Evolutionary conservation across 139 green algal species (phyloP).

Genomic region (Edaphochlamys debaryana): DNA sequence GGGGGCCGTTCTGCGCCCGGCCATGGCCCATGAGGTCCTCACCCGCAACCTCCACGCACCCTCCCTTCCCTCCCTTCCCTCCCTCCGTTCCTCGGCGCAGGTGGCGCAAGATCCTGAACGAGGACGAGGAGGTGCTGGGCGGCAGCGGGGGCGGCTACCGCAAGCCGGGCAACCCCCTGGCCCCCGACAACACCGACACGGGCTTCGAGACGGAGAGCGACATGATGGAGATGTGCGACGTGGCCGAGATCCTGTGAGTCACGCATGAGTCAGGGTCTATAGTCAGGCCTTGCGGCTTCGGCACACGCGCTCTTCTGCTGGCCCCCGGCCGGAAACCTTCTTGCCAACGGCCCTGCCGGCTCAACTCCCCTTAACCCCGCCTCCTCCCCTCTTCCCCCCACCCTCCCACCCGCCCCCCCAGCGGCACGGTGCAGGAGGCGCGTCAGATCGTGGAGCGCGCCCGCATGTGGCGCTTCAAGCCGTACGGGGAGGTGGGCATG

Average conservation of each 20-base stretch:
- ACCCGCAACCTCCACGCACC: too few species aligned
- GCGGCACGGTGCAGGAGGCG: conserved; percentile 82
- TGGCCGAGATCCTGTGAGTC: conserved; percentile 69
- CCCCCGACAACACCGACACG: conserved; percentile 61
- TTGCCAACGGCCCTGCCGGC: too few species aligned
- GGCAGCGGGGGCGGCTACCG: neutral
- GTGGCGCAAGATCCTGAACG: conserved; percentile 1
- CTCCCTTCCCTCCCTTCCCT: too few species aligned
- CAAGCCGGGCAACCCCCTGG: conserved; percentile 32
- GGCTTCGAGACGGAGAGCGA: conserved; percentile 73
- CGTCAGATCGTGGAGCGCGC: conserved; percentile 78
- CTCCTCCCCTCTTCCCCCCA: neutral
- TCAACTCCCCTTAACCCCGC: neutral
- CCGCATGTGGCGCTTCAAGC: conserved; percentile 92
- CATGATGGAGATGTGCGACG: conserved; percentile 74
- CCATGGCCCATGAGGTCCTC: too few species aligned
- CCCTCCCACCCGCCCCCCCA: conserved; percentile 39
- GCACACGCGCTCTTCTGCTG: too few species aligned
- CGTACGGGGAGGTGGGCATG: conserved; percentile 87
- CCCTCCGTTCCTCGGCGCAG: too few species aligned
- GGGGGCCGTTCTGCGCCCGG: too few species aligned
- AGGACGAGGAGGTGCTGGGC: conserved; percentile 15
- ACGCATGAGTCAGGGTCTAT: too few species aligned
- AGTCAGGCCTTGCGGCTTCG: too few species aligned
- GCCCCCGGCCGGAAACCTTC: too few species aligned